Base-by-base conservation (phyloP, 768 basidiomycete species). In the Pulveroboletus sp. region DNA sequence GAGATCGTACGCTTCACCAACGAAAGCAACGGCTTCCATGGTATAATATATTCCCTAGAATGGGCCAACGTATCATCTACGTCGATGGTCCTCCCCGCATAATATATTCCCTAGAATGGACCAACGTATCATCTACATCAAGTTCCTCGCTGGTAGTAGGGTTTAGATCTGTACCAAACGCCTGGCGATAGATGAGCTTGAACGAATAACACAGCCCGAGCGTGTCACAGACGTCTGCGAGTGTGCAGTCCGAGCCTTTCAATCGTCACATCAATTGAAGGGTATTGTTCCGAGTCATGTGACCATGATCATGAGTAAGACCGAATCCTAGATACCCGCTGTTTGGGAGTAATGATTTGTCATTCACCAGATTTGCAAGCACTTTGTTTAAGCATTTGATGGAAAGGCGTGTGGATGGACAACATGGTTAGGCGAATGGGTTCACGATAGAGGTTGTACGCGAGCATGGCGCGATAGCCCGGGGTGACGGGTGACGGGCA, bases 401-500 rank as follows among this genome's bases (percentile, higher is more conserved):
- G 23, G 7, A 16, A 41, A 1, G 43, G 47, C 1, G 44, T 49
- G 7, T 23, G 45, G 4, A 52, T 35, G 10, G 27, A 36, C 0
- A 21, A 35, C 17, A 21, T 1, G 39, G 11, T 27, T 13, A 40
- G 43, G 5, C 23, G 29, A 3, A 6, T 10, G 2, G 37, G 27
- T 6, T 37, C 2, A 5, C 7, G 42, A 21, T 57, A 52, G 21
- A 76, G 67, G 48, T 75, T 74, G 58, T 72, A 75, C 1, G 76
- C 72, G 42, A 79, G 38, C 4, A 72, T 78, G 32, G 78, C 64
- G 3, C 78, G 70, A 36, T 70, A 60, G 1, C 79, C 77, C 0
- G 70, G 65, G 5, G 40, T 63, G 42, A 78, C n/a, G n/a, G n/a
- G n/a, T n/a, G n/a, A n/a, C 73, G 2, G 62, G 67, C 17, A 64